Base-by-base conservation (phyloP, 352 stramenopile genomes). In the Blastocystis sp. region DNA sequence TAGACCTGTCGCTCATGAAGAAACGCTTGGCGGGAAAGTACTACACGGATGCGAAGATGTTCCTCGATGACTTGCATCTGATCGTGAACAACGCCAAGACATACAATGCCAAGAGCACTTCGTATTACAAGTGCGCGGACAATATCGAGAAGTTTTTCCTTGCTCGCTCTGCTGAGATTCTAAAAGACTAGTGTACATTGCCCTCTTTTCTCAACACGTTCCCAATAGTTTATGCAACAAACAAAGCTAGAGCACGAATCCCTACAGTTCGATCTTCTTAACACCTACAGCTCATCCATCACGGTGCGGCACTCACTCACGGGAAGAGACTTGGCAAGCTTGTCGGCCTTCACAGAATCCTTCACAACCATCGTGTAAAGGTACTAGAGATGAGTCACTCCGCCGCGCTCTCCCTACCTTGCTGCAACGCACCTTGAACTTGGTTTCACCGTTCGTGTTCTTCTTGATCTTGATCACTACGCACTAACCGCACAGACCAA, bases 71-170 rank as follows among this genome's bases (percentile, higher is more conserved):
- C 81, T 90, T 99, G 69, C 92, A 96, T 84, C 93, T 94, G 61
- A 99, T 99, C 95, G 96, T 94, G 82, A 92, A 96, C 89, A 99
- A 99, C 91, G 98, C 96, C 91, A 97, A 94, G 87, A 89, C 92
- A 14, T 99, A 98, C 93, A 99, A 99, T 92, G 94, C 92, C 17
- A 91, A 93, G 71, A 93, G 93, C 21, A 98, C 94, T 86, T 98
- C 98, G 90, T 97, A 97, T 90, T 97, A 97, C 91, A 97, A 89
- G 53, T 78, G 77, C 79, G 59, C 71, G 19, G 61, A 89, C 38
- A 76, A 89, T 56, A 81, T 82, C 56, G 65, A 89, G 38, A 74
- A 89, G 34, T 66, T 89, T n/a, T 86, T 77, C n/a, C 65, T 84
- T 11, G 52, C 74, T 52, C 45, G 28, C 7, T 84, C 48, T 53